A percentile compares a stretch with the other conserved stretches of the same genome.
Conservation (phyloP, 129 eudicot species). For the Pulicaria dysenterica region DNA sequence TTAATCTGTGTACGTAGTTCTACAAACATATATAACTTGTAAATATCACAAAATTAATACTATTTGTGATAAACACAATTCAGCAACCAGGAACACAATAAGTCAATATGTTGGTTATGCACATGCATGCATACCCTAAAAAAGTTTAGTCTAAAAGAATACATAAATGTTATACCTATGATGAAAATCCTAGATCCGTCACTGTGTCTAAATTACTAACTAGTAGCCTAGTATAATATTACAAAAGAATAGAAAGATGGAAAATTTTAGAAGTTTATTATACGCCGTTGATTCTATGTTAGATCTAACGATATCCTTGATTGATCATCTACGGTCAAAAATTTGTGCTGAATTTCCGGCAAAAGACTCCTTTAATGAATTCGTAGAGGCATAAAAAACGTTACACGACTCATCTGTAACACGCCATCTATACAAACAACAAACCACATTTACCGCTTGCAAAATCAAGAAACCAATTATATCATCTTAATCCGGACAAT, state of each 20-base stretch:
- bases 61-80: not conserved
- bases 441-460: not conserved
- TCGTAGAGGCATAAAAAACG: conserved; percentile 16
- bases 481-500: conserved; percentile 1
- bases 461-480: conserved; percentile 7
- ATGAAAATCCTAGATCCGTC: not conserved
- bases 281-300: not conserved
- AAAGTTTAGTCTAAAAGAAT: too few relatives aligned
- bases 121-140: not conserved
- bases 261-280: not conserved
- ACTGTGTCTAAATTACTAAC: not conserved
- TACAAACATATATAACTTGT: too few relatives aligned
- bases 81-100: not conserved
- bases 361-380: not conserved
- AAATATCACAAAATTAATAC: too few relatives aligned
- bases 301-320: not conserved
- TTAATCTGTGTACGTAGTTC: too few relatives aligned
- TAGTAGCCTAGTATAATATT: too few relatives aligned
- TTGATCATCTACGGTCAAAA: not conserved
- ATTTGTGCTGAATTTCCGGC: not conserved
- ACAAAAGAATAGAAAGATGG: not conserved
- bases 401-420: conserved; percentile 13
- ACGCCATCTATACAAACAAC: not conserved
- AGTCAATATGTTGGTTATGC: not conserved
- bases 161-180: not conserved